Evolutionary conservation across 2,329 filamentous ascomycete species (phyloP), one percentile per base, ranked within the genome.

Genomic region (Cercospora brassicicola): DNA sequence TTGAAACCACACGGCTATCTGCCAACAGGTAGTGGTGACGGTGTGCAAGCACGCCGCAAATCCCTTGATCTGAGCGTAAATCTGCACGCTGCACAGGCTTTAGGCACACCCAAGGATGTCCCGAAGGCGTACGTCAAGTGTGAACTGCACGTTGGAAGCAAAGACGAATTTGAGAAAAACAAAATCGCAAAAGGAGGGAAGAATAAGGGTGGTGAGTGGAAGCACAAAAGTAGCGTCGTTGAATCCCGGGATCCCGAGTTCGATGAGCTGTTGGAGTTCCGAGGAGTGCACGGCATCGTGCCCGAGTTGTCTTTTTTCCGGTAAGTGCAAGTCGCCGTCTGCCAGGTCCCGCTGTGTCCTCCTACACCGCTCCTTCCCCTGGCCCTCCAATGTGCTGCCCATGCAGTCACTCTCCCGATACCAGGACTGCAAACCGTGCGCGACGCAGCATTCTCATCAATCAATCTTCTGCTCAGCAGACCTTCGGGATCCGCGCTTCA

Each of bases 1-100:
- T 84, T 95, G 69, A 97, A 97, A 80, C 93, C 94, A 0, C 78
- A 85, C 33, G 90, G 90, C 15, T 95, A 93, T 78, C 89, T 88
- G 59, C 81, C 78, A 69, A 74, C 68, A 13, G 59, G 68, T 18
- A 33, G 67, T 23, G 65, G 61, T 62, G 45, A 68, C 39, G 57
- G 69, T 57, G 67, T 63, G 39, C 64, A 72, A 39, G 65, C 72
- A 6, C 64, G 70, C 31, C 67, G 72, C 20, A 73, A 68, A n/a
- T 71, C 67, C 8, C 80, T 96, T 31, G 86, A 91, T 72, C 82
- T 97, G 8, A 84, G 81, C 59, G 89, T 97, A 71, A 90, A 88
- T 36, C 80, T 97, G 28, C 85, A 93, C 67, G 92, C 91, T 5
- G 94, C 88, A 1, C 92, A 96, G 77, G 85, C 91, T 67, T 80